Evolutionary conservation across 306 rosid genomes (phyloP).

Genomic region (Oemleria cerasiformis): DNA sequence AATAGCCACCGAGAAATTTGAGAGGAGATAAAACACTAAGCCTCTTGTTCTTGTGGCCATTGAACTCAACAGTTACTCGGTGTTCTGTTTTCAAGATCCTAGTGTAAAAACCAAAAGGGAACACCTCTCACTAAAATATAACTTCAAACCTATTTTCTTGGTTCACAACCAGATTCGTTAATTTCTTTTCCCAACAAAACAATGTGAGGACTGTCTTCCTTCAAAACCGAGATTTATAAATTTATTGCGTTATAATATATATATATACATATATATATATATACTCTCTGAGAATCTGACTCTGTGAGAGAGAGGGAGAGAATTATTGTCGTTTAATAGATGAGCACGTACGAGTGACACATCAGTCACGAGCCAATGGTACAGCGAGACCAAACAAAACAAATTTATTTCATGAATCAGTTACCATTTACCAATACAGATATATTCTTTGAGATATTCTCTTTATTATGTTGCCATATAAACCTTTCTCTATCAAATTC

Average conservation of each 20-base stretch:
- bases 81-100: not conserved
- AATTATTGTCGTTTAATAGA: too few relatives aligned
- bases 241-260: not conserved
- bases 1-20: slow-evolving; percentile 56
- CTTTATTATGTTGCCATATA: not conserved
- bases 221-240: not conserved
- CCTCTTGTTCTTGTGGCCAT: slow-evolving; percentile 53
- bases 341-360: not conserved
- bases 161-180: not conserved
- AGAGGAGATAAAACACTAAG: slow-evolving; percentile 50
- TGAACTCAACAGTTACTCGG: not conserved
- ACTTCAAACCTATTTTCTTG: not conserved
- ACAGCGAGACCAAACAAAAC: not conserved
- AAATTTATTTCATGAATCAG: not conserved
- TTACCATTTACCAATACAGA: not conserved
- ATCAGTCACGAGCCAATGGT: too few relatives aligned
- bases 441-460: not conserved
- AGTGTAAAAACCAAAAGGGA: not conserved
- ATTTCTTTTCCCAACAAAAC: not conserved
- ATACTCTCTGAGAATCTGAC: too few relatives aligned
- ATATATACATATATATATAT: too few relatives aligned
- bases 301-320: too few relatives aligned
- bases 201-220: not conserved
- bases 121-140: not conserved
- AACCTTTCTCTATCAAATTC: not conserved